phyloP scores from a whole-genome alignment of 257 asterid species.

The Nicotiana otophora region DNA sequence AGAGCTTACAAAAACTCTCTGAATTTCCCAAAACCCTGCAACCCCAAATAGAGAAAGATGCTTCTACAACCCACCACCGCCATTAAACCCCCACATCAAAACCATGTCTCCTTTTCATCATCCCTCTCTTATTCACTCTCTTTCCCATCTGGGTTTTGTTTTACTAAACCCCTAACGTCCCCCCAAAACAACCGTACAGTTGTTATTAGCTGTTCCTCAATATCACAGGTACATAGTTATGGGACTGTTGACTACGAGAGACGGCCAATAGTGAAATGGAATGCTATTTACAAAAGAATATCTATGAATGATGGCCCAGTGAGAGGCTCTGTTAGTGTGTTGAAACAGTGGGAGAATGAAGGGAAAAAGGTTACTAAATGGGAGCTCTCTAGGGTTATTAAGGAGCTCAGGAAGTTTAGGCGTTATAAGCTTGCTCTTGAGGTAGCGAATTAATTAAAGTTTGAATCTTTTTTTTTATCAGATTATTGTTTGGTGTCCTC shows the following conservation, averaged over 20 bases:
- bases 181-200: conserved; percentile 26
- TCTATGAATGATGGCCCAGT: conserved; percentile 40
- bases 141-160: conserved; percentile 41
- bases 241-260: conserved; percentile 64
- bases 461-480: background rate
- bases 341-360: conserved; percentile 64
- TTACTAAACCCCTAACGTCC: conserved; percentile 23
- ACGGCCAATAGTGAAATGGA: conserved; percentile 58
- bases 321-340: conserved; percentile 52
- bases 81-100: conserved; percentile 30
- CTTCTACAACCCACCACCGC: conserved; percentile 54
- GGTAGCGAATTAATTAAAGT: conserved; percentile 29
- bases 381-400: conserved; percentile 69
- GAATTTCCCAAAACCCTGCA: conserved; percentile 28
- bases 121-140: conserved; percentile 33
- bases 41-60: conserved; percentile 32
- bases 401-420: conserved; percentile 79
- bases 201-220: conserved; percentile 41
- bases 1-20: background rate
- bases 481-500: background rate
- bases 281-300: conserved; percentile 51
- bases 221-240: conserved; percentile 45
- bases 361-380: conserved; percentile 58
- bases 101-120: conserved; percentile 22
- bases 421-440: conserved; percentile 72